phyloP scores from a whole-genome alignment of 805 yeast genomes.

The Grigorovia yakushimaensis region DNA sequence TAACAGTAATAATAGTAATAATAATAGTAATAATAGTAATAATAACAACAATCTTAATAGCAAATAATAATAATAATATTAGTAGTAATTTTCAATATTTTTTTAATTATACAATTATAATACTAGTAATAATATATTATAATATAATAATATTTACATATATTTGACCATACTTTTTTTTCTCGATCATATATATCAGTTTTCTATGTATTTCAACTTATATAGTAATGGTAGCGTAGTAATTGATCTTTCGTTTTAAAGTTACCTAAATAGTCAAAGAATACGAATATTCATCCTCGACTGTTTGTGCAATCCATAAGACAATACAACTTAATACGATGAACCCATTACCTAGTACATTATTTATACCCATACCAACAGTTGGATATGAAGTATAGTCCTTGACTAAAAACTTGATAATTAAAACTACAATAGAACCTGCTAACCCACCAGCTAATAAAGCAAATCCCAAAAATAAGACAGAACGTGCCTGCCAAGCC shows the following conservation, averaged over 20 bases:
- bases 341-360: constrained; percentile 68
- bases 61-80: background rate
- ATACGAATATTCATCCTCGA: constrained; percentile 93
- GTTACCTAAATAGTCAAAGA: constrained; percentile 72
- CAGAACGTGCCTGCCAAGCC: constrained; percentile 90
- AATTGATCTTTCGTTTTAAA: too few relatives aligned
- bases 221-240: too few relatives aligned
- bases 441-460: constrained; percentile 89
- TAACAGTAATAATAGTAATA: too few relatives aligned
- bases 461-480: constrained; percentile 86
- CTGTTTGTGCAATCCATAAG: constrained; percentile 89
- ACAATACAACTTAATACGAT: constrained; percentile 83
- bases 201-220: too few relatives aligned
- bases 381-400: constrained; percentile 73
- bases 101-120: background rate
- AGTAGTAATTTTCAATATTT: background rate
- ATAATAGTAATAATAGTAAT: background rate
- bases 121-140: background rate
- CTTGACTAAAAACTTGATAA: constrained; percentile 72
- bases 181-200: too few relatives aligned
- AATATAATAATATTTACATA: background rate
- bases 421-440: constrained; percentile 81
- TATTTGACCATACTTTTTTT: background rate
- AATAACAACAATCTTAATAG: background rate
- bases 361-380: constrained; percentile 86